phyloP scores from a whole-genome alignment of 2,329 filamentous ascomycete genomes.

The Talaromyces marneffei region DNA sequence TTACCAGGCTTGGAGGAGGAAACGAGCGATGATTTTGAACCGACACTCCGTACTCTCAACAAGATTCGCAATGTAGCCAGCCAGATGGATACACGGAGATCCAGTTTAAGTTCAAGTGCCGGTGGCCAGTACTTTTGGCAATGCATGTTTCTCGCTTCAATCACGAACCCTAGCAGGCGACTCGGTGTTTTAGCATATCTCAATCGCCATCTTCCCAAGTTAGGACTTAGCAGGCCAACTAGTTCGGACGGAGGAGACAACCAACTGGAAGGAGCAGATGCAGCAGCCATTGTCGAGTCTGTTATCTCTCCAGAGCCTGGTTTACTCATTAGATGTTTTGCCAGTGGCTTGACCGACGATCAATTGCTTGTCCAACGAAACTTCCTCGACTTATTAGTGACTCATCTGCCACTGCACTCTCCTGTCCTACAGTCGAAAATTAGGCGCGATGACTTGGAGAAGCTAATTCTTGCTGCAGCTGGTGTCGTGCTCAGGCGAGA shows the following conservation, averaged over 20 bases:
- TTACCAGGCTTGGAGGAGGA: slow-evolving; percentile 92
- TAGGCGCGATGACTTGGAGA: slow-evolving; percentile 68
- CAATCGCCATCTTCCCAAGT: slow-evolving; percentile 67
- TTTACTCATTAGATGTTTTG: slow-evolving; percentile 82
- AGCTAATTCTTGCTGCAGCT: slow-evolving; percentile 74
- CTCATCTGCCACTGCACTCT: slow-evolving; percentile 79
- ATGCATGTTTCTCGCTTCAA: slow-evolving; percentile 87
- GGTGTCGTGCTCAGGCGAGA: slow-evolving; percentile 83
- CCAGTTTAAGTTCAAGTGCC: slow-evolving; percentile 47
- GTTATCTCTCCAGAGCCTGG: slow-evolving; percentile 76
- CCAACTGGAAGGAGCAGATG: slow-evolving; percentile 21
- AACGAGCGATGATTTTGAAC: slow-evolving; percentile 93
- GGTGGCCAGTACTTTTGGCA: slow-evolving; percentile 95
- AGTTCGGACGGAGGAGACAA: slow-evolving; percentile 25
- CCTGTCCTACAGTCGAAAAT: slow-evolving; percentile 70
- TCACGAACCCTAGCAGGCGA: slow-evolving; percentile 79
- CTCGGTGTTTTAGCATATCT: slow-evolving; percentile 86
- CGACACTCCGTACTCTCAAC: slow-evolving; percentile 72
- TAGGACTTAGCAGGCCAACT: slow-evolving; percentile 45
- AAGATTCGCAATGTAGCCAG: slow-evolving; percentile 60
- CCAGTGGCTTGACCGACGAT: slow-evolving; percentile 78
- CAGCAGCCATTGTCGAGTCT: slow-evolving; percentile 38
- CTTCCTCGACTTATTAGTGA: slow-evolving; percentile 86
- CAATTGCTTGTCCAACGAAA: slow-evolving; percentile 90
- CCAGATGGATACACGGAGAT: slow-evolving; percentile 50